A percentile compares a stretch with the other conserved stretches of the same genome.
Evolutionary conservation across 306 rosid genomes (phyloP).

Genomic region (Cucumis melo): DNA sequence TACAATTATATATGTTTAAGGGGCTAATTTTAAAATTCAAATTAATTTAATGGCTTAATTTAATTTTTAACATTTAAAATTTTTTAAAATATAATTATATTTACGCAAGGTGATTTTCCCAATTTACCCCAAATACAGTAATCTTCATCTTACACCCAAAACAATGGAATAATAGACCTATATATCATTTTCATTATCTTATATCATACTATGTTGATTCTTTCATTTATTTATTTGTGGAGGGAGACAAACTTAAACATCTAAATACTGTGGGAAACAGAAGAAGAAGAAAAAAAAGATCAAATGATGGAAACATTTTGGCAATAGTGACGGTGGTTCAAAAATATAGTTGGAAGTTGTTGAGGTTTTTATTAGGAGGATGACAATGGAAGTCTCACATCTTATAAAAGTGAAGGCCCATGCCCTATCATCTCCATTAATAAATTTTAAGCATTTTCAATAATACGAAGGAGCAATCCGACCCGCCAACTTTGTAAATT

Average conservation of each 20-base stretch:
- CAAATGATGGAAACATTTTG: not conserved
- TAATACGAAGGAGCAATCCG: not conserved
- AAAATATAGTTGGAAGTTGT: slow-evolving; percentile 1
- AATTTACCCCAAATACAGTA: no score
- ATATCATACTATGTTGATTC: not conserved
- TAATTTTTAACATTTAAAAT: no score
- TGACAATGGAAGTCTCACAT: not conserved
- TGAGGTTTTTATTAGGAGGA: not conserved
- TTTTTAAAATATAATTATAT: no score
- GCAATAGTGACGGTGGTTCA: not conserved
- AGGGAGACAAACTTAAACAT: no score
- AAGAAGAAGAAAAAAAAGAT: not conserved
- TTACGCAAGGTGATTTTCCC: no score
- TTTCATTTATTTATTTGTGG: not conserved
- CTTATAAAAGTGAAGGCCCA: not conserved
- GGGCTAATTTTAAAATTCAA: no score
- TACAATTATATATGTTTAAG: no score
- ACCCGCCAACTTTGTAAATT: no score
- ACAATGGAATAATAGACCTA: no score
- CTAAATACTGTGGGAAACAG: not conserved
- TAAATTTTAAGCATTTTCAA: not conserved
- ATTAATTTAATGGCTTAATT: no score
- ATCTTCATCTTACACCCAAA: no score
- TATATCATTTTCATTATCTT: not conserved
- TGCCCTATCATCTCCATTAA: not conserved